Evolutionary conservation across 2,329 filamentous ascomycete species (phyloP).

Genomic region (Alternaria infectoria): DNA sequence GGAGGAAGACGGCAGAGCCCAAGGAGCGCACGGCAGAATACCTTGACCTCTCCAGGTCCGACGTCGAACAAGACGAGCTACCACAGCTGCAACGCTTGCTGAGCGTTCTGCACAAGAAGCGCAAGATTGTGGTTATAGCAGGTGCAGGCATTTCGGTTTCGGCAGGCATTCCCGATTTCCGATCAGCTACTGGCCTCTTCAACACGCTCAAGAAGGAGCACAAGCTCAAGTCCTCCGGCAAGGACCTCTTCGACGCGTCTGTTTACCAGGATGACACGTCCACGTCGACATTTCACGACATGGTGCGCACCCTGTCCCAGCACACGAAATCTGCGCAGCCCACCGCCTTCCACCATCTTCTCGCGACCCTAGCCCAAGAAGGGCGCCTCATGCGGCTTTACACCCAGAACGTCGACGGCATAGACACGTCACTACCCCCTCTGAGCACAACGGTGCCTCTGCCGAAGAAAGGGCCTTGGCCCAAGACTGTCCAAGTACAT

Average conservation of each 20-base stretch:
- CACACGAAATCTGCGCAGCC: slow-evolving; percentile 79
- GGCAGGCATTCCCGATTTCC: slow-evolving; percentile 95
- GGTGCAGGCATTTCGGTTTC: slow-evolving; percentile 97
- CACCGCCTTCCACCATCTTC: slow-evolving; percentile 89
- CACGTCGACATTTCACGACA: slow-evolving; percentile 90
- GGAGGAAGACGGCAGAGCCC: slow-evolving; percentile 64
- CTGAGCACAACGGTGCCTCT: slow-evolving; percentile 82
- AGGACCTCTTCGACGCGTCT: slow-evolving; percentile 95
- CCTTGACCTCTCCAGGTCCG: slow-evolving; percentile 69
- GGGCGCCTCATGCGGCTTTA: slow-evolving; percentile 88
- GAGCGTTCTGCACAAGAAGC: slow-evolving; percentile 80
- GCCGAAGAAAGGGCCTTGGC: slow-evolving; percentile 87
- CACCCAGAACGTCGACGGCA: slow-evolving; percentile 95
- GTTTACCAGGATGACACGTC: slow-evolving; percentile 93
- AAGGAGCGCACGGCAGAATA: slow-evolving; percentile 80
- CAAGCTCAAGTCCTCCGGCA: slow-evolving; percentile 90
- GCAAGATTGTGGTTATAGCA: slow-evolving; percentile 96
- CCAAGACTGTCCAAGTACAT: slow-evolving; percentile 89
- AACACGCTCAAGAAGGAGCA: slow-evolving; percentile 83
- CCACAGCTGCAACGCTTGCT: slow-evolving; percentile 73
- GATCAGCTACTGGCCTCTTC: slow-evolving; percentile 89
- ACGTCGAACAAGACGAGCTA: slow-evolving; percentile 63
- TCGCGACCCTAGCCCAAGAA: slow-evolving; percentile 87
- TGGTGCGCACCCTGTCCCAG: slow-evolving; percentile 87
- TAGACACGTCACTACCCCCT: slow-evolving; percentile 83